These are phyloP conservation scores for Ilyonectria sp. DNA, from an alignment of 2,329 filamentous ascomycete species.

Conservation along the genomic window DNA sequence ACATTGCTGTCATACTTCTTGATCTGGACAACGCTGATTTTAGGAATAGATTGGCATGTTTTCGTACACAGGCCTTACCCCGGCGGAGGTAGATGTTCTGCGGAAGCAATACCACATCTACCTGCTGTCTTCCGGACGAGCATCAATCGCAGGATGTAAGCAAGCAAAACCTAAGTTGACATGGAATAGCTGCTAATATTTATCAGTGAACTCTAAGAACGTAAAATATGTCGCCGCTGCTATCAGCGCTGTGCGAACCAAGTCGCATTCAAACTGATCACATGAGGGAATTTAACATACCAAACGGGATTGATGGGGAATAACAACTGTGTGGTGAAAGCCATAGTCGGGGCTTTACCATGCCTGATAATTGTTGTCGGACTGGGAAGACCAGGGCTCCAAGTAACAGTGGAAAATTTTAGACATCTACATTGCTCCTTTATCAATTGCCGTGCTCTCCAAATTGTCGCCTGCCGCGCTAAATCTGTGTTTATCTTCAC, in stretches of 20 bases:
- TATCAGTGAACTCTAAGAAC: constrained; percentile 78
- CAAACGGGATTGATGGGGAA: background rate
- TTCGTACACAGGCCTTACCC: constrained; percentile 86
- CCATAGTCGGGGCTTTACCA: too few species aligned
- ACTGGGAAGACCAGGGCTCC: too few species aligned
- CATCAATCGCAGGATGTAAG: constrained; percentile 42
- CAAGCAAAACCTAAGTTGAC: constrained; percentile 75
- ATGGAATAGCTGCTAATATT: background rate
- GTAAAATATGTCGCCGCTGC: constrained; percentile 93
- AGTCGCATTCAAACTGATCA: background rate
- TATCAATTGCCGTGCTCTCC: too few species aligned
- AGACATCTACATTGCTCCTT: too few species aligned
- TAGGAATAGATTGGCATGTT: constrained; percentile 92
- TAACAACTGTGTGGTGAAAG: background rate
- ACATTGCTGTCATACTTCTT: background rate
- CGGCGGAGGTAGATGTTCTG: constrained; percentile 79
- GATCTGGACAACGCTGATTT: constrained; percentile 10
- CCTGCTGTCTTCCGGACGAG: constrained; percentile 62
- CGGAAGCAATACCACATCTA: constrained; percentile 82
- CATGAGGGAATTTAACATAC: background rate
- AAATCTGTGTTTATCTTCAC: too few species aligned
- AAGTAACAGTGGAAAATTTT: too few species aligned
- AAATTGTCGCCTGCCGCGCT: too few species aligned
- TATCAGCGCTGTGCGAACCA: constrained; percentile 78
- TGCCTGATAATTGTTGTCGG: too few species aligned